Percentiles rank a stretch among this genome's conserved stretches.
phyloP scores from a whole-genome alignment of 129 eudicot genomes.

The Ambrosia artemisiifolia region DNA sequence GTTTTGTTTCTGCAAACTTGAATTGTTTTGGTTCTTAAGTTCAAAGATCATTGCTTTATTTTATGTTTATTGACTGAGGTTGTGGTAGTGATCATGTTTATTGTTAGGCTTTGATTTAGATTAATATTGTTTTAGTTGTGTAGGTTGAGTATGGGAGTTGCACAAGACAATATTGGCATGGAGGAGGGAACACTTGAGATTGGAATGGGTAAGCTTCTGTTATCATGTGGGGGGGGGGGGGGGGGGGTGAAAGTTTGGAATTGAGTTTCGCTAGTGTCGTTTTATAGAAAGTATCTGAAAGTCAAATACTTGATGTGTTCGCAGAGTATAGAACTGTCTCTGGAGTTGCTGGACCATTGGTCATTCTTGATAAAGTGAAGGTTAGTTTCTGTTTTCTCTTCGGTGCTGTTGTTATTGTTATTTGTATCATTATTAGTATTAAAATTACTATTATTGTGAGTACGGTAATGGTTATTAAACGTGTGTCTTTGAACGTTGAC shows the following conservation, averaged over 20 bases:
- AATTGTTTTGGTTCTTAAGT: no score
- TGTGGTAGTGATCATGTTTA: not conserved
- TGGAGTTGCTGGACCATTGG: slow-evolving; percentile 99
- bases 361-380: slow-evolving; percentile 98
- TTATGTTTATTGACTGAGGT: not conserved
- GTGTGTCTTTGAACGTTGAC: not conserved
- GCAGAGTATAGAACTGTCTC: slow-evolving; percentile 96
- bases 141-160: slow-evolving; percentile 55
- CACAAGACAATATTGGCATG: slow-evolving; percentile 46
- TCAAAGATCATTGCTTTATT: not conserved
- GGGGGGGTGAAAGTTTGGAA: no score
- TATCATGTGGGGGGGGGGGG: not conserved
- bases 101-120: no score
- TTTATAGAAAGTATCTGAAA: not conserved
- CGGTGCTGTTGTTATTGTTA: not conserved
- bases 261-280: not conserved
- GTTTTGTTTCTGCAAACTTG: not conserved
- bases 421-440: not conserved
- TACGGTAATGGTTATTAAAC: not conserved
- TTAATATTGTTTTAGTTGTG: slow-evolving; percentile 9
- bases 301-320: slow-evolving; percentile 1
- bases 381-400: slow-evolving; percentile 33
- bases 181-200: slow-evolving; percentile 89
- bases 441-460: not conserved
- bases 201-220: slow-evolving; percentile 73